Percentiles rank a stretch among this genome's conserved stretches.
phyloP scores from a whole-genome alignment of 208 protist species.

The Acanthamoeba comandoni region DNA sequence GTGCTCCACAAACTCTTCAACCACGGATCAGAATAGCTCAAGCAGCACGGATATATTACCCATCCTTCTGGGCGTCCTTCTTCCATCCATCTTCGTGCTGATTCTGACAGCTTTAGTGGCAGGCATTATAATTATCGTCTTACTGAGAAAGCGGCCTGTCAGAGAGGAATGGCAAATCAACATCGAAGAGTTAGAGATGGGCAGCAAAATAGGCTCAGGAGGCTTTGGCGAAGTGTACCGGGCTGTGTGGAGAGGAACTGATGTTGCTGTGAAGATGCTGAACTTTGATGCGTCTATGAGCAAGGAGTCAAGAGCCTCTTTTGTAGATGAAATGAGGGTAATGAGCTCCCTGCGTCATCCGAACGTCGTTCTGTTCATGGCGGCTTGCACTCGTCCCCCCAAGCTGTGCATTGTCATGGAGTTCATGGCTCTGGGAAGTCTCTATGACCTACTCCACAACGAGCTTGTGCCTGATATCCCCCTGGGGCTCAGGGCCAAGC shows the following conservation, averaged over 20 bases:
- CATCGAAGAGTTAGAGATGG: neutral
- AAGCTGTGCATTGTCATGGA: slow-evolving; percentile 76
- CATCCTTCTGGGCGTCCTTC: too few relatives aligned
- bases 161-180: too few relatives aligned
- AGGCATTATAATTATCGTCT: too few relatives aligned
- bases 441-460: slow-evolving; percentile 24
- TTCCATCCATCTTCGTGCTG: too few relatives aligned
- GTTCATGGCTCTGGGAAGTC: slow-evolving; percentile 26
- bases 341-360: slow-evolving; percentile 83
- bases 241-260: slow-evolving; percentile 77
- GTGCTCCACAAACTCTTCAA: neutral
- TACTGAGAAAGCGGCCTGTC: too few relatives aligned
- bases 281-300: neutral
- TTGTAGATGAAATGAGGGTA: neutral
- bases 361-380: slow-evolving; percentile 89
- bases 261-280: slow-evolving; percentile 81
- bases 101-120: too few relatives aligned
- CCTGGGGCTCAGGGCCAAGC: too few relatives aligned
- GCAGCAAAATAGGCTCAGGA: slow-evolving; percentile 71
- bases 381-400: slow-evolving; percentile 84
- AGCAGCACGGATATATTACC: too few relatives aligned
- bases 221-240: slow-evolving; percentile 79
- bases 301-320: too few relatives aligned
- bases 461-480: neutral
- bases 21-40: too few relatives aligned